These are phyloP conservation scores for Penicillium expansum DNA, from an alignment of 2,329 filamentous ascomycete species.

Conservation along the genomic window DNA sequence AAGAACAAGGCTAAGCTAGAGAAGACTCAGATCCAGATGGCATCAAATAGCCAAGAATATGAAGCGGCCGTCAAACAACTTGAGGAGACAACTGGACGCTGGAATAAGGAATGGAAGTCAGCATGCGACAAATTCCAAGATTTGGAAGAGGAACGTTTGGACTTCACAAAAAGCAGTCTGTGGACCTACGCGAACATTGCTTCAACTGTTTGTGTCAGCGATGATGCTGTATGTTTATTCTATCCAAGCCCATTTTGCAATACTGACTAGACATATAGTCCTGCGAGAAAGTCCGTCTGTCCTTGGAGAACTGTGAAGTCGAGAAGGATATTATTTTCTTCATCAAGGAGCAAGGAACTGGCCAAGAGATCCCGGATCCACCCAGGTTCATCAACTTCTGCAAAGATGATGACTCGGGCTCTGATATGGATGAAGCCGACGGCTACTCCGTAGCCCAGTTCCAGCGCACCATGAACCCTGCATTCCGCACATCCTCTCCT, in stretches of 20 bases:
- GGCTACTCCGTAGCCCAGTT: conserved; percentile 97
- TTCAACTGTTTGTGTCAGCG: conserved; percentile 95
- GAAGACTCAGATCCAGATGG: conserved; percentile 95
- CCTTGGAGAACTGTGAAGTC: conserved; percentile 92
- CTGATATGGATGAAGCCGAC: conserved; percentile 84
- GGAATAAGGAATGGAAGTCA: conserved; percentile 98
- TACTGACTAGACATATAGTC: conserved; percentile 49
- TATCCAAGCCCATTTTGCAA: neutral
- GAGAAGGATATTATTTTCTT: conserved; percentile 90
- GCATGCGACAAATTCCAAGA: conserved; percentile 99
- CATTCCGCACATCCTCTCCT: conserved; percentile 92
- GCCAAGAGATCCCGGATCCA: conserved; percentile 94
- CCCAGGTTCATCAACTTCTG: conserved; percentile 99
- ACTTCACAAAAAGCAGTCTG: conserved; percentile 95
- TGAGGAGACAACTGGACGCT: conserved; percentile 90
- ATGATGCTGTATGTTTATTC: conserved; percentile 65
- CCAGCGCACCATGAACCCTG: conserved; percentile 89
- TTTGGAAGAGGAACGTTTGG: conserved; percentile 91
- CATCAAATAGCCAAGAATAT: conserved; percentile 87
- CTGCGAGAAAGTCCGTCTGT: conserved; percentile 92
- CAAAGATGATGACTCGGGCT: conserved; percentile 77
- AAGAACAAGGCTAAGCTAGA: conserved; percentile 99
- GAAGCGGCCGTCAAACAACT: conserved; percentile 88
- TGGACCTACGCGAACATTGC: conserved; percentile 98
- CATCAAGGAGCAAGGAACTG: conserved; percentile 84